Evolutionary conservation across 345 rosid genomes (phyloP).

Genomic region (Cardamine chenopodiifolia): DNA sequence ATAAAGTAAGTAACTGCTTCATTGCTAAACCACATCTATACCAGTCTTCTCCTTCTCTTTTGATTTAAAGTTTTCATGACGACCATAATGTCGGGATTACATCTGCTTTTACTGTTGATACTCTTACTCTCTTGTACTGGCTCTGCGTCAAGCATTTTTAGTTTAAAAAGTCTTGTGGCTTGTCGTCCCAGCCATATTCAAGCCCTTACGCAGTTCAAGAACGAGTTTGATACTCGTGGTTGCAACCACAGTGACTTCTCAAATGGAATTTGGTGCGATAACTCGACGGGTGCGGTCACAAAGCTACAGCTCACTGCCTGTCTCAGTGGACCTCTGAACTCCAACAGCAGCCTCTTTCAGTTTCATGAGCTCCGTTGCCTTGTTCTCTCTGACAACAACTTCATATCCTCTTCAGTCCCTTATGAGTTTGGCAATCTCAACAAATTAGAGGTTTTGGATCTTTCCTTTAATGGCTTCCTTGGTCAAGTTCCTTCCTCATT

Average conservation of each 20-base stretch:
- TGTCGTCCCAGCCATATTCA: constrained; percentile 17
- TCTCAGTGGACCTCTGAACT: constrained; percentile 9
- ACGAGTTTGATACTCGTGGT: constrained; percentile 2
- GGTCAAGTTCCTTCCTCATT: constrained; percentile 26
- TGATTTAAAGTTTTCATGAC: no score
- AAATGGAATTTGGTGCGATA: constrained; percentile 18
- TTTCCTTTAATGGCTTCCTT: not conserved
- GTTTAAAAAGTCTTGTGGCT: not conserved
- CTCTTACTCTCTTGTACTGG: not conserved
- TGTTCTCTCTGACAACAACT: not conserved
- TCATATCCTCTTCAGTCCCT: constrained; percentile 11
- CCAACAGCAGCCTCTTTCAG: constrained; percentile 24
- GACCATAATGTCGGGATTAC: no score
- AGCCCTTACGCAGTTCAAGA: constrained; percentile 4
- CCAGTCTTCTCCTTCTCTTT: no score
- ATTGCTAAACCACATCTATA: no score
- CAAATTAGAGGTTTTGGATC: not conserved
- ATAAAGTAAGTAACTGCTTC: no score
- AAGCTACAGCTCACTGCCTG: not conserved
- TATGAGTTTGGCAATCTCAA: constrained; percentile 24
- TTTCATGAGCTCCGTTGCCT: constrained; percentile 7
- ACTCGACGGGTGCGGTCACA: not conserved
- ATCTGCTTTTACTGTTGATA: no score
- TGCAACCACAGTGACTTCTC: not conserved
- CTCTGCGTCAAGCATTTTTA: constrained; percentile 7